Conservation (phyloP, 1,139 yeast species). For the Geotrichum restrictum region DNA sequence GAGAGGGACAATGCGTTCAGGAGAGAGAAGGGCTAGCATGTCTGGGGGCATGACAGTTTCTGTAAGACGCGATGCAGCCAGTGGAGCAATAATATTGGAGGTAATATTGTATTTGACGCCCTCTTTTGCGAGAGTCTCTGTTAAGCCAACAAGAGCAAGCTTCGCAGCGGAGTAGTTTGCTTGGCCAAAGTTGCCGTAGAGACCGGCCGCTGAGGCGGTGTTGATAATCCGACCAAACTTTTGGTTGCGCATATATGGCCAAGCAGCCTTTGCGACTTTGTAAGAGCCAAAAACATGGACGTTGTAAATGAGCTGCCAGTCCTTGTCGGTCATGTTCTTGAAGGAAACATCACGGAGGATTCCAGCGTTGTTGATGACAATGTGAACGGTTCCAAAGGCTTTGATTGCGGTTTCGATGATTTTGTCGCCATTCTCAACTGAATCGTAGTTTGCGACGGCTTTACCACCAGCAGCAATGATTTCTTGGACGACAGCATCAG, state of each 20-base stretch:
- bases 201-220: slow-evolving; percentile 95
- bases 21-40: slow-evolving; percentile 71
- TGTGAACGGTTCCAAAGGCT: slow-evolving; percentile 83
- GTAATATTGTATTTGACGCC: slow-evolving; percentile 79
- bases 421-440: slow-evolving; percentile 81
- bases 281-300: slow-evolving; percentile 90
- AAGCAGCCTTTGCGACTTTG: slow-evolving; percentile 82
- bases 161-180: slow-evolving; percentile 95
- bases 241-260: slow-evolving; percentile 86
- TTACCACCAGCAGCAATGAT: slow-evolving; percentile 70
- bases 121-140: slow-evolving; percentile 93
- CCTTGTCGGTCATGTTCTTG: slow-evolving; percentile 77
- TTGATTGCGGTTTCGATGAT: slow-evolving; percentile 83
- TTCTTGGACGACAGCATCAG: slow-evolving; percentile 85
- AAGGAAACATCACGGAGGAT: slow-evolving; percentile 64
- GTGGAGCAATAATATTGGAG: slow-evolving; percentile 86
- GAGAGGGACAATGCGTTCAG: slow-evolving; percentile 87
- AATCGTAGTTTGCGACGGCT: slow-evolving; percentile 93
- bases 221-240: slow-evolving; percentile 82
- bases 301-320: slow-evolving; percentile 73
- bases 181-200: slow-evolving; percentile 96
- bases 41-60: slow-evolving; percentile 85
- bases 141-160: slow-evolving; percentile 81
- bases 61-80: slow-evolving; percentile 95
- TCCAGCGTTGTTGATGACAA: slow-evolving; percentile 91